A percentile compares a stretch with the other conserved stretches of the same genome.
phyloP scores from a whole-genome alignment of 2,329 filamentous ascomycete genomes.

The Xylariaceae sp. region DNA sequence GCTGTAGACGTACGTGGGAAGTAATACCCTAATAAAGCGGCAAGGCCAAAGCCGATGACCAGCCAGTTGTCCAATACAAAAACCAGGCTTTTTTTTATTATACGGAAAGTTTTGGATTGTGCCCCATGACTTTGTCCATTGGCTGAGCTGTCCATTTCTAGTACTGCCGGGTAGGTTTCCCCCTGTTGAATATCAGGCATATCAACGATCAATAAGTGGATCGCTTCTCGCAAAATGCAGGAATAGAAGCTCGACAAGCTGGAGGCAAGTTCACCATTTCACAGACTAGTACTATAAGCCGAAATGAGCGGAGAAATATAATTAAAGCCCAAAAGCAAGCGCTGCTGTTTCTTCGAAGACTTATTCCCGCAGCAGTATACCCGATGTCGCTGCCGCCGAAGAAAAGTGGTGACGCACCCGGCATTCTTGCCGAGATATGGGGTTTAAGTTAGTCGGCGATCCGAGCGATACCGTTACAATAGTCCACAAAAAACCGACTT shows the following conservation, averaged over 20 bases:
- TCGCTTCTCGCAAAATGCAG: neutral
- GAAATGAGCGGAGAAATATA: neutral
- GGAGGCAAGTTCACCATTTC: too few species aligned
- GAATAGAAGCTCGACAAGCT: too few species aligned
- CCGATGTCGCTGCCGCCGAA: constrained; percentile 18
- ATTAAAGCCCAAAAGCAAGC: neutral
- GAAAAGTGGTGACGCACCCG: constrained; percentile 3
- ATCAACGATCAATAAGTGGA: neutral
- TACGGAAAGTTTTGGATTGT: constrained; percentile 11
- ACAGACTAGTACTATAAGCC: too few species aligned
- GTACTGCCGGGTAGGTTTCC: neutral
- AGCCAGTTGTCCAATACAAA: constrained; percentile 42
- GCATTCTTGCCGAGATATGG: neutral
- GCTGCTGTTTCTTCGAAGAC: neutral
- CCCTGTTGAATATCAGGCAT: neutral
- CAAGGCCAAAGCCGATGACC: constrained; percentile 40
- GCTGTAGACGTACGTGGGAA: constrained; percentile 53
- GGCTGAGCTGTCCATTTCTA: neutral
- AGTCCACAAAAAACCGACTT: constrained; percentile 3
- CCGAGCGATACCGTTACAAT: too few species aligned
- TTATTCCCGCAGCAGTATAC: constrained; percentile 17
- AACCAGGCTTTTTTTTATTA: constrained; percentile 23
- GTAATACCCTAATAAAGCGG: constrained; percentile 40
- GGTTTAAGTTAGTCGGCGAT: too few species aligned
- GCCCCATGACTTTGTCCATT: neutral